phyloP scores from a whole-genome alignment of 495 filamentous ascomycete species.

The Aspergillus asperescens region DNA sequence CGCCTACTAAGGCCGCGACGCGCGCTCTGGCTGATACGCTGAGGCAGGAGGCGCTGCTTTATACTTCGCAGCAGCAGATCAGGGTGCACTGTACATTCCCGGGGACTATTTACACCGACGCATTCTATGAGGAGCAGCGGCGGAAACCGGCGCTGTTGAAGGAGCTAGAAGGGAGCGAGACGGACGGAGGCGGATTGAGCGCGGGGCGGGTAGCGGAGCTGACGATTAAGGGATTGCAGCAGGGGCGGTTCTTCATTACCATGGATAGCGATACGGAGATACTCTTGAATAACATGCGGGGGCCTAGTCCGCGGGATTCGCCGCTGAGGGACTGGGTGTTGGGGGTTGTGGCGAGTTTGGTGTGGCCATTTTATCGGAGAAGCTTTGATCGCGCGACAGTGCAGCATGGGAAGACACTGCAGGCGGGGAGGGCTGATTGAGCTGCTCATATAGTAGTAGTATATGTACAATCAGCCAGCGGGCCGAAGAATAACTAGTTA shows the following conservation, averaged over 20 bases:
- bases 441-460: not conserved
- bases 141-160: constrained; percentile 34
- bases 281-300: constrained; percentile 26
- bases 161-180: constrained; percentile 26
- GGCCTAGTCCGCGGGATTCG: constrained; percentile 21
- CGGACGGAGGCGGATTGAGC: not conserved
- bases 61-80: constrained; percentile 13
- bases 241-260: constrained; percentile 14
- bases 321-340: constrained; percentile 16
- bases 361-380: constrained; percentile 13
- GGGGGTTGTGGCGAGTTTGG: constrained; percentile 13
- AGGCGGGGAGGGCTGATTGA: not conserved
- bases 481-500: no score
- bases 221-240: constrained; percentile 9
- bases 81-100: constrained; percentile 31
- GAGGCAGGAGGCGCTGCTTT: constrained; percentile 29
- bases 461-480: not conserved
- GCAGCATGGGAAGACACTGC: constrained; percentile 5
- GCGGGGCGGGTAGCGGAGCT: constrained; percentile 7
- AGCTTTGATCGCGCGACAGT: constrained; percentile 13
- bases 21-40: constrained; percentile 38
- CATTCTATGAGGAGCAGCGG: constrained; percentile 29
- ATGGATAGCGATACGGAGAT: constrained; percentile 17
- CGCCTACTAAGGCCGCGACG: constrained; percentile 30
- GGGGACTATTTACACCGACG: constrained; percentile 26